Base-by-base conservation (phyloP, 1,284 basidiomycete genomes). In the Vanrija pseudolonga region DNA sequence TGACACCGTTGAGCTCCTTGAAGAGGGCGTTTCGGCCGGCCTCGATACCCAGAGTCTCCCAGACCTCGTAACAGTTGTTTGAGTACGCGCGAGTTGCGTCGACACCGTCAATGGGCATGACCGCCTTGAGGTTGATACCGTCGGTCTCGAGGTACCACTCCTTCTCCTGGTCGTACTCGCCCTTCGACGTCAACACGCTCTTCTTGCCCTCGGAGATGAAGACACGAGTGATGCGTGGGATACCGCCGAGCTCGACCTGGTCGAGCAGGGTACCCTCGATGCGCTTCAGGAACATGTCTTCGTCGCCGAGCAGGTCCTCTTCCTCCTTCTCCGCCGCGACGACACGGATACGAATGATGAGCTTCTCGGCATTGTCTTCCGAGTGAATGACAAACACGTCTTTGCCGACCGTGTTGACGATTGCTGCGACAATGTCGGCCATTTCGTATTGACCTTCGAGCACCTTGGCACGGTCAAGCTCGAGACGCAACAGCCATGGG, bases 101-200 rank as follows among this genome's bases (percentile, higher is more conserved):
- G 60, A 98, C 94, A 48, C 94, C 93, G 6, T 96, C 90, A 57
- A 98, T 85, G 62, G 88, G 89, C 82, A 98, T 89, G 43, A 98
- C 92, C 17, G 87, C 85, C 80, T 90, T 92, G 71, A 97, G 77
- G 77, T 96, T 97, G 77, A 93, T 84, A 60, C 96, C 96, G 65
- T 98, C 94, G 12, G 96, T 98, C 76, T 99, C 96, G 67, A 98
- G 78, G 51, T 94, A 90, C 93, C 94, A 98, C 77, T 98, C 94
- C 67, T 86, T 86, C 50, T 77, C 76, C 48, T 78, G 77, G 57
- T 78, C 74, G 49, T 72, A 77, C 68, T 86, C 73, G 44, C 75
- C 83, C 53, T 79, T 74, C 53, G 87, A 83, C 3, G 82, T 76
- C 15, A 85, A 80, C 45, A 86, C 80, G 44, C 81, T 80, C 45